Percentiles rank a stretch among this genome's conserved stretches.
Evolutionary conservation across 139 green algal genomes (phyloP).

Genomic region (Auxenochlorella pyrenoidosa): DNA sequence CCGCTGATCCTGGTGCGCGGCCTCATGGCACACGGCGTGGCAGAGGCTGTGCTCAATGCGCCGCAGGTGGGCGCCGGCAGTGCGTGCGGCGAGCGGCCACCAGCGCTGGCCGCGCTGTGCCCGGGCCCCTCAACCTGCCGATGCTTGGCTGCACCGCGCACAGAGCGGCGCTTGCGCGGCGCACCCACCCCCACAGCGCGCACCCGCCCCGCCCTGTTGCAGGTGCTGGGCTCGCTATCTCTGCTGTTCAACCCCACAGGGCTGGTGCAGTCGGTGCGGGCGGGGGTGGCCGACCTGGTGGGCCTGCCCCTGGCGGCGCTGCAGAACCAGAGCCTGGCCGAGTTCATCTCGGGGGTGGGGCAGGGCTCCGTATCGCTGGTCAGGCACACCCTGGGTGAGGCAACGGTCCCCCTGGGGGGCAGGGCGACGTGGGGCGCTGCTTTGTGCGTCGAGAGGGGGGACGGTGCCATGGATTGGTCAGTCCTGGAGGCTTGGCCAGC

Average conservation of each 20-base stretch:
- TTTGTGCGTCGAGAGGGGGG: too few relatives aligned
- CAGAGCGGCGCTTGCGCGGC: not conserved
- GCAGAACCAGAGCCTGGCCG: constrained; percentile 15
- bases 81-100: too few relatives aligned
- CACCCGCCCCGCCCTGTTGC: not conserved
- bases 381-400: constrained; percentile 57
- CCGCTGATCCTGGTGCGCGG: constrained; percentile 53
- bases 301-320: constrained; percentile 64
- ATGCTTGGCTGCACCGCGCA: too few relatives aligned
- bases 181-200: not conserved
- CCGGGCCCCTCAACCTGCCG: too few relatives aligned
- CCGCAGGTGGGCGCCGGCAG: constrained; percentile 27
- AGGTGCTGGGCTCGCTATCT: constrained; percentile 69
- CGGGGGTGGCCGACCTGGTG: constrained; percentile 60
- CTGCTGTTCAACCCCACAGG: constrained; percentile 78
- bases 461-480: too few relatives aligned
- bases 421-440: too few relatives aligned
- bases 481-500: too few relatives aligned
- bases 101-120: too few relatives aligned
- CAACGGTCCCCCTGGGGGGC: too few relatives aligned
- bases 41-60: constrained; percentile 69
- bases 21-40: constrained; percentile 59
- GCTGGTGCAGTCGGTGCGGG: constrained; percentile 54
- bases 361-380: constrained; percentile 63
- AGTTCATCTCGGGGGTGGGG: constrained; percentile 71